Base-by-base conservation (phyloP, 2,329 filamentous ascomycete genomes). In the Paramyrothecium sp. region DNA sequence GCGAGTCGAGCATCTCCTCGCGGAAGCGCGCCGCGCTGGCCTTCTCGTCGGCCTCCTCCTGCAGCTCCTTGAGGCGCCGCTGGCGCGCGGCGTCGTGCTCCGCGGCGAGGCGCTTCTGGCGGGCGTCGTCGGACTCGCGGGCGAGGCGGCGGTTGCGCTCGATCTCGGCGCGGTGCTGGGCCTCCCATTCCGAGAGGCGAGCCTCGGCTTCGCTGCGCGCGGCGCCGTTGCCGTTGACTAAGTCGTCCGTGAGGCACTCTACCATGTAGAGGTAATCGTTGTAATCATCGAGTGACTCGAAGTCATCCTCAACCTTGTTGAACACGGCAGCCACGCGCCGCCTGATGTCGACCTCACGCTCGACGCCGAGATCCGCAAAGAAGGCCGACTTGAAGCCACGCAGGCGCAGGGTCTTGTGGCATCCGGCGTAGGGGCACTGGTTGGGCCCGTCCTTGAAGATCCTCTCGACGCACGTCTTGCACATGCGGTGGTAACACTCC, bases 401-500 rank as follows among this genome's bases (percentile, higher is more conserved):
- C 68, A 93, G 91, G 2, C 95, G 89, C 7, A 99, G 82, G 1
- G 92, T 98, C 72, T 90, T 89, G 71, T 87, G 85, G 76, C 95
- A 99, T 46, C 89, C 90, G 0, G 91, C 91, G 58, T 97, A 91
- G 1, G 95, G 95, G 71, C 96, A 99, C 60, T 92, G 90, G 56
- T 92, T 91, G 1, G 95, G 95, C 0, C 95, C 95, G 56, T 91
- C 88, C 38, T 89, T 90, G 82, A 98, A 99, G 67, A 98, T 91
- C 56, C 94, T 90, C 74, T 94, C 90, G 47, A 98, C 93, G 78
- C 95, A 99, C 57, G 91, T 93, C 73, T 92, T 89, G 81, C 95
- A 99, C 91, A 99, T 98, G 65, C 92, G 92, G 81, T 99, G 95
- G 81, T 99, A 99, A 84, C 95, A 99, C 81, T 96, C 92, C 10